Conservation (phyloP, 805 yeast genomes). For the Sugiyamaella chiloensis region DNA sequence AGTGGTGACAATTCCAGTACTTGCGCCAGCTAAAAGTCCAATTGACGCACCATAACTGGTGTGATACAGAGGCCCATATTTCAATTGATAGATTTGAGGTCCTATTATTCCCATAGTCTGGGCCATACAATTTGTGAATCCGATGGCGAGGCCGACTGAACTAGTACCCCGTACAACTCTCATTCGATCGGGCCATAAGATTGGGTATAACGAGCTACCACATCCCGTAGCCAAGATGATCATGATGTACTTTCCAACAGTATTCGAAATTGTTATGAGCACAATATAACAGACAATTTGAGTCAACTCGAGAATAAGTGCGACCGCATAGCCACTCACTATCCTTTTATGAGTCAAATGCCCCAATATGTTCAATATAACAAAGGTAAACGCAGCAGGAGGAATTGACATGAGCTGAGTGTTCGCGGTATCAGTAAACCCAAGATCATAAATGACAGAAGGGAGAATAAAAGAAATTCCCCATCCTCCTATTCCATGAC, state of each 20-base stretch:
- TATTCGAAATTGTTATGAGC: conserved; percentile 2
- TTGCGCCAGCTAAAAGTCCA: not conserved
- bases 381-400: conserved; percentile 7
- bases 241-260: conserved; percentile 11
- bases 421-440: conserved; percentile 37
- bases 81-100: conserved; percentile 8
- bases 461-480: conserved; percentile 43
- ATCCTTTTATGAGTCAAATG: conserved; percentile 4
- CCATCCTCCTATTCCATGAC: conserved; percentile 46
- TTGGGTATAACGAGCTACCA: conserved; percentile 7
- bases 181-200: conserved; percentile 10
- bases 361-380: conserved; percentile 9
- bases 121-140: conserved; percentile 8
- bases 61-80: conserved; percentile 10
- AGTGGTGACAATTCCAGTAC: not conserved
- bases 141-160: conserved; percentile 7
- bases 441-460: conserved; percentile 43
- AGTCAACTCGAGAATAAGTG: not conserved
- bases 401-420: conserved; percentile 48
- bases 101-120: conserved; percentile 11
- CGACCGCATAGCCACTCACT: conserved; percentile 2
- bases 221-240: conserved; percentile 8
- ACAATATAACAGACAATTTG: conserved; percentile 6
- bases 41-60: conserved; percentile 6
- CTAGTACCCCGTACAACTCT: conserved; percentile 12